Conservation (phyloP, 306 rosid species). For the Citrullus colocynthis region DNA sequence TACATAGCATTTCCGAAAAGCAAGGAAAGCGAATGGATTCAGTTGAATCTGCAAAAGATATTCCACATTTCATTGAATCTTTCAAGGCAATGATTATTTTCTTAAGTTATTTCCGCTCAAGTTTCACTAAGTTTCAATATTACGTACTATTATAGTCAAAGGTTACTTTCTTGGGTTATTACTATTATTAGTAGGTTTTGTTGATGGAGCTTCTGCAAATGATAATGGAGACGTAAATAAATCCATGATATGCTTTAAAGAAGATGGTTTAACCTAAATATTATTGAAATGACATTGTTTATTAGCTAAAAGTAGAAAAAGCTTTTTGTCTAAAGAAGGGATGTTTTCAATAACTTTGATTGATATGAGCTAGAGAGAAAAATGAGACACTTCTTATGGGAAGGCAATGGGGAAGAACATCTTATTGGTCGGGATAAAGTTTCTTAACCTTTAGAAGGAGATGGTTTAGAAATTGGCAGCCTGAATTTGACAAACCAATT, state of each 20-base stretch:
- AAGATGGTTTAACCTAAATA: background rate
- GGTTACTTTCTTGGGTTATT: background rate
- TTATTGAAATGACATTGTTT: background rate
- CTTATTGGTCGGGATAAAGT: background rate
- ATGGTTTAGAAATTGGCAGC: background rate
- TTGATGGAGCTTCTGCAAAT: background rate
- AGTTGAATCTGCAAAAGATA: constrained; percentile 68
- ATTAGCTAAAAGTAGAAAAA: background rate
- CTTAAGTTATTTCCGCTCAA: background rate
- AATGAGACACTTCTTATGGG: background rate
- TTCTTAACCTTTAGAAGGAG: background rate
- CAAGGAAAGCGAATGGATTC: constrained; percentile 80
- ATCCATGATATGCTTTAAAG: background rate
- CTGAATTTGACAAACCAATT: background rate
- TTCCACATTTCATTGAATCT: constrained; percentile 54
- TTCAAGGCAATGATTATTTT: constrained; percentile 50
- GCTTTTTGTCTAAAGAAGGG: background rate
- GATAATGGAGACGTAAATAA: background rate
- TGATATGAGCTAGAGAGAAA: background rate
- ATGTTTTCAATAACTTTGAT: background rate
- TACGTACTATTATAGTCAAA: background rate
- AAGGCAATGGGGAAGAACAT: background rate
- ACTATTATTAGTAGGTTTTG: background rate
- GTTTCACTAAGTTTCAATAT: background rate
- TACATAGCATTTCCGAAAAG: constrained; percentile 79